Percentiles rank a stretch among this genome's conserved stretches.
These are phyloP conservation scores for Hortaea sp. DNA, from an alignment of 2,329 filamentous ascomycete species.

Conservation along the genomic window DNA sequence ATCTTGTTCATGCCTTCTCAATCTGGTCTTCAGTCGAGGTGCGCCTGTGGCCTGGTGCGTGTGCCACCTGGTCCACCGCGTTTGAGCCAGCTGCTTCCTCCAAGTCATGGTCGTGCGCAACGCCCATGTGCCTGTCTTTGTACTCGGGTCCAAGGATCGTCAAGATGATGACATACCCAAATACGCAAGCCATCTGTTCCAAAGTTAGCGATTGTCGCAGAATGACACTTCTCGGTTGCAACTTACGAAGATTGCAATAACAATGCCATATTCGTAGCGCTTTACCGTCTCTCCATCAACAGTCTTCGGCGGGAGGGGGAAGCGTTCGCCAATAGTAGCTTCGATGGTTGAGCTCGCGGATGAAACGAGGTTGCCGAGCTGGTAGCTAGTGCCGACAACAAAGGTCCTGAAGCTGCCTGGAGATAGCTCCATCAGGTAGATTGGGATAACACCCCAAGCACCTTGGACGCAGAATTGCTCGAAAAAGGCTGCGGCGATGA, in stretches of 20 bases:
- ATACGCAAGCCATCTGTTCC: slow-evolving; percentile 64
- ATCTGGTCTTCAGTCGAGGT: slow-evolving; percentile 5
- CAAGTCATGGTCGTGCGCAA: slow-evolving; percentile 18
- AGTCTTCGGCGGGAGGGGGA: slow-evolving; percentile 33
- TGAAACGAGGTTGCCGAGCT: slow-evolving; percentile 63
- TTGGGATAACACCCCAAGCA: slow-evolving; percentile 33
- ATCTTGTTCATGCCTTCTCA: slow-evolving; percentile 2
- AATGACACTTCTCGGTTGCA: too few species aligned
- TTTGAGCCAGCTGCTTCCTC: slow-evolving; percentile 18
- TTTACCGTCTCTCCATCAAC: slow-evolving; percentile 26
- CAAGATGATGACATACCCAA: slow-evolving; percentile 49
- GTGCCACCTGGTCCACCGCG: slow-evolving; percentile 3
- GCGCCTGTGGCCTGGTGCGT: slow-evolving; percentile 1
- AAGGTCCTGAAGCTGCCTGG: slow-evolving; percentile 65
- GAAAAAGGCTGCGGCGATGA: slow-evolving; percentile 78
- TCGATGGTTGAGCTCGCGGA: slow-evolving; percentile 35
- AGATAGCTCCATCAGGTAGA: slow-evolving; percentile 67
- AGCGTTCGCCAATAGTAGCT: slow-evolving; percentile 32
- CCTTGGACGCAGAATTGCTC: slow-evolving; percentile 43
- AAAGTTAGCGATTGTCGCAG: not conserved
- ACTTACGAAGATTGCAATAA: slow-evolving; percentile 56
- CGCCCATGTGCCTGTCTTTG: slow-evolving; percentile 26
- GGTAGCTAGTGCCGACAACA: slow-evolving; percentile 63
- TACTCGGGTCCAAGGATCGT: slow-evolving; percentile 52
- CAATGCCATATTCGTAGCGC: slow-evolving; percentile 34